Evolutionary conservation across 768 basidiomycete species (phyloP).

Genomic region (Tulasnella sp.): DNA sequence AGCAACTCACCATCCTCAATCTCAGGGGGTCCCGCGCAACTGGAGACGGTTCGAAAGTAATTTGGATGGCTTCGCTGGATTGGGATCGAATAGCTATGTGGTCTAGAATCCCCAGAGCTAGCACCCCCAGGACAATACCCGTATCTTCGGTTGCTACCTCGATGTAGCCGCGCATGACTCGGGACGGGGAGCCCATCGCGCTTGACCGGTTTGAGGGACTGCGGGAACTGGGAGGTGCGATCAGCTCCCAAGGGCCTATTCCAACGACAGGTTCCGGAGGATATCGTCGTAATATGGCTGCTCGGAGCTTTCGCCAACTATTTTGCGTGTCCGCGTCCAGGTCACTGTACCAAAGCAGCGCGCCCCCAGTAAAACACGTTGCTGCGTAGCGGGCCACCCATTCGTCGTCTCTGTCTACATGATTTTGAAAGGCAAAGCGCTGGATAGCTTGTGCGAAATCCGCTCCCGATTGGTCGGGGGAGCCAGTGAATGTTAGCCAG

Average conservation of each 20-base stretch:
- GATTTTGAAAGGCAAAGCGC: neutral
- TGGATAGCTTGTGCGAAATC: constrained; percentile 10
- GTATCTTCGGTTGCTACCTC: neutral
- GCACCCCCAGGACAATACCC: neutral
- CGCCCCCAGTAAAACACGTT: constrained; percentile 4
- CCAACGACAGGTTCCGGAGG: neutral
- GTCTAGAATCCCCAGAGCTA: neutral
- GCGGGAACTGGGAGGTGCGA: neutral
- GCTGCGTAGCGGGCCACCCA: constrained; percentile 10
- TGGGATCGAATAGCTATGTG: neutral
- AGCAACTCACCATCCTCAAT: neutral
- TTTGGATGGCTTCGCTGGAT: neutral
- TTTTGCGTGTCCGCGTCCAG: neutral
- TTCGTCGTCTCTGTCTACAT: neutral
- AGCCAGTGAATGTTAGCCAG: constrained; percentile 5
- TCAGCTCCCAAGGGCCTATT: neutral
- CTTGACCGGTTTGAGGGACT: neutral
- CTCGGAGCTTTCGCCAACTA: neutral
- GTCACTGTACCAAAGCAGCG: constrained; percentile 11
- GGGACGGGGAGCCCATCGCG: neutral
- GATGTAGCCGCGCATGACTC: neutral
- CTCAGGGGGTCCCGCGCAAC: neutral
- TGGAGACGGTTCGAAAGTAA: neutral
- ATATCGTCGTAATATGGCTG: neutral
- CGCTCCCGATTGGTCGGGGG: neutral